Evolutionary conservation across 2,329 filamentous ascomycete species (phyloP).

Genomic region (Tolypocladium ovalisporum): DNA sequence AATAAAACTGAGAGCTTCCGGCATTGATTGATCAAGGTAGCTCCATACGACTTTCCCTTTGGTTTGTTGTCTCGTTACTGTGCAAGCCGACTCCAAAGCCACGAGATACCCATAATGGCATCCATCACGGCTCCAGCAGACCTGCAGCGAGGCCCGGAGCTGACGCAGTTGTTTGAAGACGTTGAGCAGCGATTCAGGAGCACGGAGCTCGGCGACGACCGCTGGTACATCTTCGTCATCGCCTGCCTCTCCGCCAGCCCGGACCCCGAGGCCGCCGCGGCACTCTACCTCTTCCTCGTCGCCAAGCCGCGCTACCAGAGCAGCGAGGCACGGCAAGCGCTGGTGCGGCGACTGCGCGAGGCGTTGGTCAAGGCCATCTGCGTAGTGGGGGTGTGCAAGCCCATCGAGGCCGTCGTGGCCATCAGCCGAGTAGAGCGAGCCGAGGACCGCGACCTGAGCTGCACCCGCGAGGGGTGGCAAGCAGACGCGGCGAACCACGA

Average conservation of each 20-base stretch:
- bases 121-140: not conserved
- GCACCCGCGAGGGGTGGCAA: not conserved
- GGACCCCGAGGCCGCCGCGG: slow-evolving; percentile 33
- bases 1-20: not conserved
- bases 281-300: slow-evolving; percentile 43
- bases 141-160: not conserved
- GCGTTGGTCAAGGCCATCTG: not conserved
- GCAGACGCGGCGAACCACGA: not conserved
- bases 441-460: not conserved
- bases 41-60: too few relatives aligned
- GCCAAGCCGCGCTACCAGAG: not conserved
- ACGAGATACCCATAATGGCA: not conserved
- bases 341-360: not conserved
- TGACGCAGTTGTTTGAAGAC: not conserved
- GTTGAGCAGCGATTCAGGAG: not conserved
- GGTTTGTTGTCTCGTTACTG: not conserved
- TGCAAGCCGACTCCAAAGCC: not conserved
- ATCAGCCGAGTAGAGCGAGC: not conserved
- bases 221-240: slow-evolving; percentile 6
- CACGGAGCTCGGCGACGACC: not conserved
- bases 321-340: not conserved
- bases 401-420: not conserved
- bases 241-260: slow-evolving; percentile 3
- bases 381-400: not conserved
- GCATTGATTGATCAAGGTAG: too few relatives aligned